Percentiles rank a stretch among this genome's conserved stretches.
Evolutionary conservation across 495 filamentous ascomycete species (phyloP).

Genomic region (Friedmanniomyces endolithicus): DNA sequence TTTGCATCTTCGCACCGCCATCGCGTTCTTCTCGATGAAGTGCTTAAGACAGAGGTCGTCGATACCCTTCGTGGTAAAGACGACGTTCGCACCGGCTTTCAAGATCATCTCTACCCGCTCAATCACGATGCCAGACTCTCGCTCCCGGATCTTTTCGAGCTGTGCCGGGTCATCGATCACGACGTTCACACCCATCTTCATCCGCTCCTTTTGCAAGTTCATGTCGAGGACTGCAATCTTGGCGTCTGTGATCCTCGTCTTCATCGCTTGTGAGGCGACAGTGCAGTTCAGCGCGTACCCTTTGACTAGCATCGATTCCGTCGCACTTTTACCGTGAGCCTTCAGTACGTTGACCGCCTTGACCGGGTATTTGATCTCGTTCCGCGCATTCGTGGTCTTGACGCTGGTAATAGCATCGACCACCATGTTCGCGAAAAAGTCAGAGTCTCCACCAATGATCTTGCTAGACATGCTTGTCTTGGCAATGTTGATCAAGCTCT

Average conservation of each 20-base stretch:
- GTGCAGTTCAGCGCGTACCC: conserved; percentile 98
- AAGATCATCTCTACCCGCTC: conserved; percentile 95
- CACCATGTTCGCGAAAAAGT: conserved; percentile 94
- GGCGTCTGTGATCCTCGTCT: conserved; percentile 78
- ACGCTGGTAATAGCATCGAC: conserved; percentile 95
- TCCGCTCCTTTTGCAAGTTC: conserved; percentile 95
- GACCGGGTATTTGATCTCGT: conserved; percentile 91
- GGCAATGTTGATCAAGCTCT: conserved; percentile 85
- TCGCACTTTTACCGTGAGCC: conserved; percentile 85
- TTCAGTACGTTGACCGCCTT: conserved; percentile 99
- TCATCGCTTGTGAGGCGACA: conserved; percentile 96
- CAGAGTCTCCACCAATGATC: conserved; percentile 89
- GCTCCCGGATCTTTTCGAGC: conserved; percentile 87
- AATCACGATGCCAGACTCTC: conserved; percentile 83
- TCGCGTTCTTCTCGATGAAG: conserved; percentile 88
- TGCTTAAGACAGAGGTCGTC: conserved; percentile 90
- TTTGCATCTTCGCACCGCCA: conserved; percentile 94
- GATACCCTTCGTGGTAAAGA: conserved; percentile 96
- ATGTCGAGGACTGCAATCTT: conserved; percentile 97
- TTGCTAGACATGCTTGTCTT: conserved; percentile 99
- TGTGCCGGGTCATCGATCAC: conserved; percentile 95
- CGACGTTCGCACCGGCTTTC: conserved; percentile 90
- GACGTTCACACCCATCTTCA: conserved; percentile 98
- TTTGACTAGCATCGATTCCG: conserved; percentile 83
- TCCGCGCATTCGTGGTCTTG: conserved; percentile 78